A percentile compares a stretch with the other conserved stretches of the same genome.
These are phyloP conservation scores for Aaosphaeria pasadenensis DNA, from an alignment of 2,329 filamentous ascomycete genomes.

Conservation along the genomic window DNA sequence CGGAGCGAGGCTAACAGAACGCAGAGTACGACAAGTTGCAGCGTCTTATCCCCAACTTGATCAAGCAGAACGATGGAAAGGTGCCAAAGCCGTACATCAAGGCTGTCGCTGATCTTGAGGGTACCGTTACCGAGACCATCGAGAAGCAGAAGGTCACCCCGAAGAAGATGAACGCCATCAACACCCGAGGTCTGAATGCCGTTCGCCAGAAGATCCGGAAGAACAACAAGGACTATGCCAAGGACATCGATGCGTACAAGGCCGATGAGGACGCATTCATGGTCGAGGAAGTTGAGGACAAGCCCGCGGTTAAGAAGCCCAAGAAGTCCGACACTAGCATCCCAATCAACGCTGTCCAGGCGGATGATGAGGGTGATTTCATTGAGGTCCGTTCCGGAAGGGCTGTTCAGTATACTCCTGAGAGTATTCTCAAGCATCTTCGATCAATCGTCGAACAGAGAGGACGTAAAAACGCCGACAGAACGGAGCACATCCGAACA, in stretches of 20 bases:
- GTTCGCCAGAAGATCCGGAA: constrained; percentile 99
- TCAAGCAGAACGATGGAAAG: constrained; percentile 63
- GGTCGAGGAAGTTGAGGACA: constrained; percentile 77
- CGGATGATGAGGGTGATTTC: constrained; percentile 80
- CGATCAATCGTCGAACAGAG: constrained; percentile 89
- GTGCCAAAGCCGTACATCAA: constrained; percentile 91
- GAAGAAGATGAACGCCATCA: constrained; percentile 99
- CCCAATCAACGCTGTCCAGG: constrained; percentile 50
- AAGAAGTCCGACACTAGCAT: constrained; percentile 48
- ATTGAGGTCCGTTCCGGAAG: constrained; percentile 84
- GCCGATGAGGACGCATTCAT: constrained; percentile 84
- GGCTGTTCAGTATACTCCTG: constrained; percentile 86
- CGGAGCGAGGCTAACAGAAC: constrained; percentile 12
- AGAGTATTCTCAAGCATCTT: constrained; percentile 97
- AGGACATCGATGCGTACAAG: constrained; percentile 83
- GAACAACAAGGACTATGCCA: constrained; percentile 92
- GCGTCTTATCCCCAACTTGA: constrained; percentile 65
- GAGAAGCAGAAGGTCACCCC: constrained; percentile 93
- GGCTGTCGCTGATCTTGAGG: constrained; percentile 88
- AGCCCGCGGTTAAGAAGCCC: constrained; percentile 38
- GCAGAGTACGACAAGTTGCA: constrained; percentile 93
- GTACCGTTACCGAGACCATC: constrained; percentile 88
- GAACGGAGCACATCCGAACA: constrained; percentile 87
- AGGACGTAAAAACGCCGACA: constrained; percentile 98
- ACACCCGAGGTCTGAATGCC: constrained; percentile 89